Conservation (phyloP, 148 eudicot species). For the Polygonum maritimum region DNA sequence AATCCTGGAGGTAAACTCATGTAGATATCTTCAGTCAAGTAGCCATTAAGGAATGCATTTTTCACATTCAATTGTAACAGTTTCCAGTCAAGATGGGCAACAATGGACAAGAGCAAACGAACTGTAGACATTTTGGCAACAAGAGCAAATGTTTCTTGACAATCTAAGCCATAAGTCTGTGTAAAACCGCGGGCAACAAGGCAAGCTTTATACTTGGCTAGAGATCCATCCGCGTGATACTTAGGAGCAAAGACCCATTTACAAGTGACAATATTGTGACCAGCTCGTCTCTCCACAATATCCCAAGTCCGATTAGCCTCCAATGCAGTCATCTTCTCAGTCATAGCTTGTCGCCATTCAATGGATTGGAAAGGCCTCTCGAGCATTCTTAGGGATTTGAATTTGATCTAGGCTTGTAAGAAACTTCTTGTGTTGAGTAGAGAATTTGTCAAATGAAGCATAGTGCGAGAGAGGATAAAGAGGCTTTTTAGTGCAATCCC, state of each 20-base stretch:
- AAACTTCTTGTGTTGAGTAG: neutral
- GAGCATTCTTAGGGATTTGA: neutral
- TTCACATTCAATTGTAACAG: too few species aligned
- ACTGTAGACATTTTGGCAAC: too few species aligned
- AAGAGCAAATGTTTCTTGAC: too few species aligned
- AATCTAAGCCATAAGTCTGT: too few species aligned
- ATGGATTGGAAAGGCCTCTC: too few species aligned
- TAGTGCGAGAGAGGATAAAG: neutral
- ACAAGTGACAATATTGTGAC: neutral
- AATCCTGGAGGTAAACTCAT: too few species aligned
- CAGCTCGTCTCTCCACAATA: neutral
- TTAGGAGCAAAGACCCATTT: neutral
- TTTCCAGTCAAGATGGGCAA: too few species aligned
- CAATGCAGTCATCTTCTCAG: neutral
- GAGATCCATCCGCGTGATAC: neutral
- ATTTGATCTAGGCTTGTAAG: neutral
- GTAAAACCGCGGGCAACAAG: too few species aligned
- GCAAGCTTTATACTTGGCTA: neutral
- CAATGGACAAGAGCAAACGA: too few species aligned
- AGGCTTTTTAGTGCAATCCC: neutral
- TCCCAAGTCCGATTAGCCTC: neutral
- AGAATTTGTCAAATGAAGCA: too few species aligned
- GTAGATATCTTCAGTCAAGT: too few species aligned
- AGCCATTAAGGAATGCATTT: too few species aligned
- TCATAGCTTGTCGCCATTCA: neutral